Evolutionary conservation across 202 grass and related monocot genomes (phyloP).

Genomic region (Eragrostis tef): DNA sequence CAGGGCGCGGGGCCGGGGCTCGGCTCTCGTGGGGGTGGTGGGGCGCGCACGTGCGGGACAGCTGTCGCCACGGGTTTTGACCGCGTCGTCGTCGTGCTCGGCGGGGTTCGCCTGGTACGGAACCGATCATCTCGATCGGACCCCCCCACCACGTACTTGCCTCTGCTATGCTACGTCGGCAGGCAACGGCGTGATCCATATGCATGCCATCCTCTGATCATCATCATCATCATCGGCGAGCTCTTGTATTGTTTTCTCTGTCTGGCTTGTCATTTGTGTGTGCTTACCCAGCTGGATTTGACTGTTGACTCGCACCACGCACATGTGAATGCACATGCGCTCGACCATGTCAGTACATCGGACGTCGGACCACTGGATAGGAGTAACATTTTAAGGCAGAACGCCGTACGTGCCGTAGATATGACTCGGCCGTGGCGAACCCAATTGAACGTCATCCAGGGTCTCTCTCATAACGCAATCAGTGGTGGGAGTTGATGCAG

Average conservation of each 20-base stretch:
- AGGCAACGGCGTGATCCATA: not conserved
- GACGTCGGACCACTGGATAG: not conserved
- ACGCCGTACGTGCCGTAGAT: no score
- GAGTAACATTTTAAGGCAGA: not conserved
- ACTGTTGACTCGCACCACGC: not conserved
- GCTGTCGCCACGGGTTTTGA: conserved; percentile 37
- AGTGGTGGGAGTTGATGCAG: no score
- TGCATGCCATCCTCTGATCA: no score
- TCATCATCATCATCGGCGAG: not conserved
- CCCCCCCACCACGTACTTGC: not conserved
- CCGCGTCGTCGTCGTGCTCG: conserved; percentile 17
- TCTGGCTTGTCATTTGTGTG: not conserved
- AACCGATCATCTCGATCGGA: not conserved
- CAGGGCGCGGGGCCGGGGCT: conserved; percentile 9
- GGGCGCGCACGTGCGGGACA: conserved; percentile 46
- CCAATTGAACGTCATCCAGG: no score
- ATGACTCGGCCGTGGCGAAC: no score
- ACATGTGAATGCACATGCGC: not conserved
- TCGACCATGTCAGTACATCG: not conserved
- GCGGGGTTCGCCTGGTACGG: not conserved
- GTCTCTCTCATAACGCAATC: no score
- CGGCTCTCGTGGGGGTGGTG: not conserved
- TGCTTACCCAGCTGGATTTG: not conserved
- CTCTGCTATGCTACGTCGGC: not conserved
- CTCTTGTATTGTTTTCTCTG: not conserved